A percentile compares a stretch with the other conserved stretches of the same genome.
Conservation (phyloP, 2,329 filamentous ascomycete genomes). For the Arthrobotrys entomopaga region DNA sequence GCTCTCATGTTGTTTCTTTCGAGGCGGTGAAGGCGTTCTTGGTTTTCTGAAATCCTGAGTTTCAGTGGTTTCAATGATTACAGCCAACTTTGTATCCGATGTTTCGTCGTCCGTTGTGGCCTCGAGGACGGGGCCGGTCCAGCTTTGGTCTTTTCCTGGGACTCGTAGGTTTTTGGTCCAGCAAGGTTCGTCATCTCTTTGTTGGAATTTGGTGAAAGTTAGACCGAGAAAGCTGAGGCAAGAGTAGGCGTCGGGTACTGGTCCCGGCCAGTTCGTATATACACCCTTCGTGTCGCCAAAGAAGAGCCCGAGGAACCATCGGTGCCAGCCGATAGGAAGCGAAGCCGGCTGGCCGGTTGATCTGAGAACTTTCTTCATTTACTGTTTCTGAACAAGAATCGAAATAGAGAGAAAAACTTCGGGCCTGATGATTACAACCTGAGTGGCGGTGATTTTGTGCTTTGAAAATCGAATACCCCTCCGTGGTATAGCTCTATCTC, state of each 20-base stretch:
- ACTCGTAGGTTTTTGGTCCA: conserved; percentile 27
- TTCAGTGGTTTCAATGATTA: conserved; percentile 19
- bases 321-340: conserved; percentile 53
- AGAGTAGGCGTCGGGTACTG: conserved; percentile 40
- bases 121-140: conserved; percentile 33
- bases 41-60: not conserved
- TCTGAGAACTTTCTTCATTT: conserved; percentile 40
- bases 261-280: conserved; percentile 52
- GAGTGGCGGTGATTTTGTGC: conserved; percentile 25
- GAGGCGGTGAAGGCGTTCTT: not conserved
- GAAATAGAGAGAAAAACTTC: conserved; percentile 3
- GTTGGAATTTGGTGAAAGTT: conserved; percentile 38
- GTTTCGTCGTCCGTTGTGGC: conserved; percentile 25
- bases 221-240: conserved; percentile 44
- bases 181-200: conserved; percentile 14
- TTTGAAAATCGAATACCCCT: conserved; percentile 28
- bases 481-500: not conserved
- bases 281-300: conserved; percentile 43
- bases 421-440: not conserved
- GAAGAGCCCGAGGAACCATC: conserved; percentile 44
- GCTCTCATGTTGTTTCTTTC: conserved; percentile 5
- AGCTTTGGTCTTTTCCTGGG: conserved; percentile 41
- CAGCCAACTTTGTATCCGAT: conserved; percentile 19
- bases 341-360: conserved; percentile 37
- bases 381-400: conserved; percentile 17